Evolutionary conservation across 495 filamentous ascomycete species (phyloP).

Genomic region (Copromyces sp.): DNA sequence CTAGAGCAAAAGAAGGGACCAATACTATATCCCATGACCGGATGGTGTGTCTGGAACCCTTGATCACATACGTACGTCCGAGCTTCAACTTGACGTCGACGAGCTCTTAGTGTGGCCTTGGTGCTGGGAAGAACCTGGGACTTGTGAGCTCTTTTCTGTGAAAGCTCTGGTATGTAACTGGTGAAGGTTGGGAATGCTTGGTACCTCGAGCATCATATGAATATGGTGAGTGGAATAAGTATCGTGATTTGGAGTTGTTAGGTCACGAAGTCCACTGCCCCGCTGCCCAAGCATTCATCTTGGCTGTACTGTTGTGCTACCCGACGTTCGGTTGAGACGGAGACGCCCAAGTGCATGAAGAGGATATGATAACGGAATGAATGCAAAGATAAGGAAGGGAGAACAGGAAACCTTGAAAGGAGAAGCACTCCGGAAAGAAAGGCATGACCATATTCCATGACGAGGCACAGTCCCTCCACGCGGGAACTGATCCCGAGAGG

Average conservation of each 20-base stretch:
- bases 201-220: not conserved
- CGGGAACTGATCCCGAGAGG: not conserved
- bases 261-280: not conserved
- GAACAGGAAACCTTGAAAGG: not conserved
- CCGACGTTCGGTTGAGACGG: not conserved
- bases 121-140: not conserved
- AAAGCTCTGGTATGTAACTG: not conserved
- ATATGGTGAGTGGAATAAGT: not conserved
- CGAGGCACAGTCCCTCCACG: not conserved
- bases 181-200: not conserved
- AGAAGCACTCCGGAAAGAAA: not conserved
- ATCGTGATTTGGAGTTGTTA: not conserved
- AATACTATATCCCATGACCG: too few species aligned
- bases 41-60: not conserved
- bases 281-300: not conserved
- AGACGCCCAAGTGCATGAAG: not conserved
- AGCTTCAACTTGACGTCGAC: not conserved
- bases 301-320: not conserved
- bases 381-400: not conserved
- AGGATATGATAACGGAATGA: not conserved
- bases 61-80: not conserved
- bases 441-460: not conserved
- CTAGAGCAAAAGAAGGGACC: too few species aligned
- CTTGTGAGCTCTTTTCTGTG: not conserved
- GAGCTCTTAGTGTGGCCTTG: not conserved